A percentile compares a stretch with the other conserved stretches of the same genome.
phyloP scores from a whole-genome alignment of 2,329 filamentous ascomycete genomes.

The Ophiosphaerella narmari region DNA sequence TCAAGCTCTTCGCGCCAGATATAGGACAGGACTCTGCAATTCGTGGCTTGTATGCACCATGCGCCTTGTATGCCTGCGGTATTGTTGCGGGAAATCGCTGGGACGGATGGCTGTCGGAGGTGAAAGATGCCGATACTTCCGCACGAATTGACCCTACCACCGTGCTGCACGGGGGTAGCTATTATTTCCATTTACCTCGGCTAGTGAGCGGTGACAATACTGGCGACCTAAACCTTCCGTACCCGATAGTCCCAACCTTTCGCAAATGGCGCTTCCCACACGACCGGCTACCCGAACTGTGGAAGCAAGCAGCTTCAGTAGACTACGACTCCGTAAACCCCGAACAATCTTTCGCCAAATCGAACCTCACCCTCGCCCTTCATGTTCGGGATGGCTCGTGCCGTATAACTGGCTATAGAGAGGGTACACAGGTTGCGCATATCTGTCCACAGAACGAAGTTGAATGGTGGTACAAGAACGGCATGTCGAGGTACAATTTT shows the following conservation, averaged over 20 bases:
- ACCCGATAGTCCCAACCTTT: slow-evolving; percentile 12
- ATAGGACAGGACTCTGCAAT: too few species aligned
- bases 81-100: too few species aligned
- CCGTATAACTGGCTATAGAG: slow-evolving; percentile 6
- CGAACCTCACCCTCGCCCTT: slow-evolving; percentile 3
- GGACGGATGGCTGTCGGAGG: too few species aligned
- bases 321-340: neutral
- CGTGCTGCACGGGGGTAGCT: too few species aligned
- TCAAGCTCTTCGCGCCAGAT: too few species aligned
- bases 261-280: slow-evolving; percentile 14
- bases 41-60: too few species aligned
- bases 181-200: too few species aligned
- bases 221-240: neutral
- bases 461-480: slow-evolving; percentile 13
- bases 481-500: slow-evolving; percentile 11
- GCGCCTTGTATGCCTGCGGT: too few species aligned
- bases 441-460: slow-evolving; percentile 13
- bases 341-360: too few species aligned
- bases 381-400: slow-evolving; percentile 4
- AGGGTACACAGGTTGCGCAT: slow-evolving; percentile 9
- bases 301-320: slow-evolving; percentile 2
- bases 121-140: too few species aligned
- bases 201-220: too few species aligned
- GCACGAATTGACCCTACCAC: too few species aligned
- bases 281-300: slow-evolving; percentile 3